Percentiles rank a stretch among this genome's conserved stretches.
Evolutionary conservation across 164 flowering plant species (phyloP).

Genomic region (Paratinospora sagittata): DNA sequence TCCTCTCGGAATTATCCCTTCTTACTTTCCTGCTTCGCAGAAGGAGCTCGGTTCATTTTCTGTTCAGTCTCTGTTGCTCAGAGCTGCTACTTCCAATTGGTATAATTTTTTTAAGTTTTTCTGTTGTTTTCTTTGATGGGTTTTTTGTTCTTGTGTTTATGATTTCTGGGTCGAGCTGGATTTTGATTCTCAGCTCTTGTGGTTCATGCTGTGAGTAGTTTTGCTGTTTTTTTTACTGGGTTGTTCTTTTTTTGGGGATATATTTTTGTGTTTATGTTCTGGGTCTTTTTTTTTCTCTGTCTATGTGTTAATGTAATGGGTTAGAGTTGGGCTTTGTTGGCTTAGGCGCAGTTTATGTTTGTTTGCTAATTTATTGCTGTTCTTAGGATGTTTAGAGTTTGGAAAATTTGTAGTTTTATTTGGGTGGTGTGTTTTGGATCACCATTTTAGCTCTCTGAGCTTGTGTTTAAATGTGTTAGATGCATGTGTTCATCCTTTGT

Average conservation of each 20-base stretch:
- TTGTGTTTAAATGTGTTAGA: no score
- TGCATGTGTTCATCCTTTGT: no score
- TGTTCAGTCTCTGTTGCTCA: constrained; percentile 56
- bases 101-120: constrained; percentile 11
- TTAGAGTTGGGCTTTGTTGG: no score
- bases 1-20: constrained; percentile 77
- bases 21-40: constrained; percentile 39
- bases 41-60: constrained; percentile 64
- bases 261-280: neutral
- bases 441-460: neutral
- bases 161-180: neutral
- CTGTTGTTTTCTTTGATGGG: neutral
- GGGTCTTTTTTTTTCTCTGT: neutral
- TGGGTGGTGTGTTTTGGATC: no score
- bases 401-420: no score
- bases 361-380: no score
- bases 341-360: no score
- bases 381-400: neutral
- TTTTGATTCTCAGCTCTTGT: neutral
- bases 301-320: neutral
- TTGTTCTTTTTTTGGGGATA: neutral
- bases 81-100: constrained; percentile 38
- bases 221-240: neutral
- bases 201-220: neutral
- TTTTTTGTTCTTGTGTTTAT: neutral